A percentile compares a stretch with the other conserved stretches of the same genome.
Evolutionary conservation across 2,329 filamentous ascomycete genomes (phyloP).

Genomic region (Lomentospora prolificans): DNA sequence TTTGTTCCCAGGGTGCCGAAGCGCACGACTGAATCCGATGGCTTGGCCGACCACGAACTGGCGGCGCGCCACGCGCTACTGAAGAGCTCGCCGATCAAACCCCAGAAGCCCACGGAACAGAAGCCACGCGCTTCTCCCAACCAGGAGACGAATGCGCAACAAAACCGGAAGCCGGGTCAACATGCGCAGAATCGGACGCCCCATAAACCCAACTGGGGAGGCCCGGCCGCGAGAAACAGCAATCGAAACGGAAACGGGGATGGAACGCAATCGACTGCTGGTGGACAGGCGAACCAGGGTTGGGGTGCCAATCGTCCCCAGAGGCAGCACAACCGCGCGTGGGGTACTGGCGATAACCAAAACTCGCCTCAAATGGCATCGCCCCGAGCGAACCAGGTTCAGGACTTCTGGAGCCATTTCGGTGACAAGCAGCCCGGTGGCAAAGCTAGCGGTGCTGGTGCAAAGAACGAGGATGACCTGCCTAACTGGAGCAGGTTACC

Average conservation of each 20-base stretch:
- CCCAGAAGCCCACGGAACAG: not conserved
- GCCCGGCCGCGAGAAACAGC: not conserved
- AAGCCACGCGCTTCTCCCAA: not conserved
- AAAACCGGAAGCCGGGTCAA: not conserved
- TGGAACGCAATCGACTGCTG: not conserved
- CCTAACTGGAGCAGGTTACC: conserved; percentile 2
- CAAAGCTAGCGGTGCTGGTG: not conserved
- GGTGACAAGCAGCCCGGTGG: not conserved
- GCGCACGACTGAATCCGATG: not conserved
- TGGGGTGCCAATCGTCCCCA: not conserved
- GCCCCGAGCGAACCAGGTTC: not conserved
- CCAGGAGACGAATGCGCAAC: not conserved
- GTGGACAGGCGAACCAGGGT: not conserved
- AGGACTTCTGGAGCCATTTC: conserved; percentile 1
- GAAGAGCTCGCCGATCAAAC: not conserved
- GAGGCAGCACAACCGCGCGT: not conserved
- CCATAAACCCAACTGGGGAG: not conserved
- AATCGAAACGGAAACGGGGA: not conserved
- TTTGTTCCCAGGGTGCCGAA: not conserved
- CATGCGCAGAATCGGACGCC: not conserved
- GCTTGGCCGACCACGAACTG: not conserved
- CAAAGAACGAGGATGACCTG: not conserved
- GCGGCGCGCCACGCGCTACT: conserved; percentile 3
- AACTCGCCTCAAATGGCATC: not conserved
- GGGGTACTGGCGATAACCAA: not conserved